Base-by-base conservation (phyloP, 208 protist species). In the Phytomonas sp. region DNA sequence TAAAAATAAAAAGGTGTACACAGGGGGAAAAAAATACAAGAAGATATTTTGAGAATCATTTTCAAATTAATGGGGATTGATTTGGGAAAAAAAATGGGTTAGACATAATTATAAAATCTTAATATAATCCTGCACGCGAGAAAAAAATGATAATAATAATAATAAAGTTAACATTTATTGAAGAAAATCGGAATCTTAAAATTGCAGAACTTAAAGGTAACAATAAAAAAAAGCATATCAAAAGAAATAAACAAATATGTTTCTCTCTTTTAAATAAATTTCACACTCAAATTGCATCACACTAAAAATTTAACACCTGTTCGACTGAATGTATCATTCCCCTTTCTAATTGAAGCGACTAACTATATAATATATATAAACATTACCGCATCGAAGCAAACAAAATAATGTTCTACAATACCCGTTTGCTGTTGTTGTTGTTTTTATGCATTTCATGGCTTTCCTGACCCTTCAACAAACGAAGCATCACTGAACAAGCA, bases 191-290 rank as follows among this genome's bases (percentile, higher is more conserved):
- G 7, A 36, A 66, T 23, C n/a, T 4, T 26, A 61, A 66, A 11
- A 46, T 13, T 7, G 8, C 61, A 31, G 67, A 17, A 64, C 29
- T 62, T 30, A 71, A 61, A 77, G 61, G 36, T 43, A 73, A 43
- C 71, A 34, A 69, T 40, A 33, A 64, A 23, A 40, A 68, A 46
- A 61, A 36, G 1, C 0, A 63, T 68, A 31, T 31, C 29, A 72
- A 74, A 64, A 72, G 30, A 71, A 70, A 61, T 6, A 71, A 72
- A 66, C 8, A 66, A 66, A 62, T 65, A 67, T 32, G 37, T 71
- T 68, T 37, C 23, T 60, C 23, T 60, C 33, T 34, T 34, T 34
- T 34, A 34, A 34, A 34, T 34, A 34, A 7, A 34, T 34, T 34
- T 34, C 33, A 34, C 33, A 34, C 33, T 7, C 33, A 34, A 34